Base-by-base conservation (phyloP, 176 grass and related monocot species). In the Areca catechu region DNA sequence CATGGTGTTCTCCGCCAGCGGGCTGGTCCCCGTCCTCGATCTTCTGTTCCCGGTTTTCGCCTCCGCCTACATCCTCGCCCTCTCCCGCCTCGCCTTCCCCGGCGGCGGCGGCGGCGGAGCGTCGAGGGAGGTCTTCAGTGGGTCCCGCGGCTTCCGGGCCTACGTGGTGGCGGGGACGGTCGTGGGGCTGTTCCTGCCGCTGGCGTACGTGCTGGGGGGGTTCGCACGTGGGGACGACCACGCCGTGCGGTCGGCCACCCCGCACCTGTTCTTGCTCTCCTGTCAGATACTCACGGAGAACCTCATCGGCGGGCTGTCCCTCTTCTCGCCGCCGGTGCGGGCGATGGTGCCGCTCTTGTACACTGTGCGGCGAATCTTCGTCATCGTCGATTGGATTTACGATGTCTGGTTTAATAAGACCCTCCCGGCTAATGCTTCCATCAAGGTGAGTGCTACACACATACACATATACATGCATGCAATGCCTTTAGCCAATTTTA, bases 211-310 rank as follows among this genome's bases (percentile, higher is more conserved):
- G 58, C 81, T 96, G 60, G 92, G 92, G 6, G 86, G 83, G 12
- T 96, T 96, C 73, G 92, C 83, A 16, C 77, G 86, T 12, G 80
- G 86, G 0, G 92, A 90, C 67, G 92, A 90, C 6, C 61, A 69
- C 3, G 77, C 83, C 4, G 77, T 90, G 69, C 65, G 77, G 37
- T 76, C 83, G 1, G 80, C 83, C 19, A 90, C 92, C 67, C 92
- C 92, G 28, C 92, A 90, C 68, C 77, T 97, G 20, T 97, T 97
- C 81, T 62, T 97, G 56, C 71, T 97, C 10, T 88, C 86, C 0
- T 97, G 86, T 71, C 92, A 97, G 77, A 85, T 97, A 66, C 70
- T 97, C 10, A 97, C 86, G 1, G 92, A 97, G 80, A 97, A 97
- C 79, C 70, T 97, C 12, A 59, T 97, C 0, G 77, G 77, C 19